phyloP scores from a whole-genome alignment of 23 red algal species.

The Cyanidiococcus yangmingshanensis region DNA sequence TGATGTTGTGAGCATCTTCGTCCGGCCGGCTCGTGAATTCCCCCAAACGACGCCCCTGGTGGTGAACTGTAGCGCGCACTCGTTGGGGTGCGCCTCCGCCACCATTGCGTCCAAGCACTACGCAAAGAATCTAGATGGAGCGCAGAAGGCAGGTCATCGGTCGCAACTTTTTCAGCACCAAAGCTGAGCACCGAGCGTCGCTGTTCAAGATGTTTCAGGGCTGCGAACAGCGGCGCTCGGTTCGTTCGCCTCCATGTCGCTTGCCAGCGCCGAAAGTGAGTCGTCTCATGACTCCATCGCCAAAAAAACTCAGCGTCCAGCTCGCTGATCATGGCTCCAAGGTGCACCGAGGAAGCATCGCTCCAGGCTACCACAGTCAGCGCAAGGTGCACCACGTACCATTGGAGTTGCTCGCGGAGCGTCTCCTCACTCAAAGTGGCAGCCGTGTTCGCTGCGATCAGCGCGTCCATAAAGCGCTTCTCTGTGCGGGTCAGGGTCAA shows the following conservation, averaged over 20 bases:
- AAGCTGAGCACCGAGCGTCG: not conserved
- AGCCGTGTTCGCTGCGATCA: not conserved
- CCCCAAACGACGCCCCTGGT: no score
- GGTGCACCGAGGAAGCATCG: not conserved
- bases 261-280: not conserved
- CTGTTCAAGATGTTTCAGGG: not conserved
- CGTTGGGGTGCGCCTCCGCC: no score
- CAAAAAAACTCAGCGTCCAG: not conserved
- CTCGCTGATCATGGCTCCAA: not conserved
- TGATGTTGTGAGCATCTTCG: no score
- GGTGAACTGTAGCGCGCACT: no score
- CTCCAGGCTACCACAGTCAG: not conserved
- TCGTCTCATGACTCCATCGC: not conserved
- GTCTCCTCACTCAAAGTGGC: not conserved
- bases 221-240: not conserved
- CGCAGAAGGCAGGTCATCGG: not conserved
- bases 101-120: not conserved
- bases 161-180: no score
- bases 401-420: not conserved
- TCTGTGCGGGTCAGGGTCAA: not conserved
- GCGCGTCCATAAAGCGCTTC: conserved; percentile 6
- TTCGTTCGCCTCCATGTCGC: not conserved
- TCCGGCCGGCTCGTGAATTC: no score
- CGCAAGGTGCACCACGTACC: not conserved
- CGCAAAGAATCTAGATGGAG: not conserved